phyloP scores from a whole-genome alignment of 371 early-diverging fungal genomes.

The Syncephalastrum contaminatum region DNA sequence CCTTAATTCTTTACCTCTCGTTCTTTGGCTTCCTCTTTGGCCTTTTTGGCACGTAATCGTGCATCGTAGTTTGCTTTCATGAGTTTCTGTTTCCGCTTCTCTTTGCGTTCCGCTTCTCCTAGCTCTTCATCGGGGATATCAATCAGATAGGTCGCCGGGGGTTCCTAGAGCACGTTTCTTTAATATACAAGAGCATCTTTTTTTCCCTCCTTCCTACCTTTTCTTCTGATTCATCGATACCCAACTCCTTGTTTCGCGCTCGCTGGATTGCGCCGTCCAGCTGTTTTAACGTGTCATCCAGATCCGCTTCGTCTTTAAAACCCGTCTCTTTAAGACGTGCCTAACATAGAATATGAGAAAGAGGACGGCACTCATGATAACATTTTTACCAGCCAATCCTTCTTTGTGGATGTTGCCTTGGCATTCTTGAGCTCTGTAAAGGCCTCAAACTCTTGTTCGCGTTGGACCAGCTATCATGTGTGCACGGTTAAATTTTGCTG shows the following conservation, averaged over 20 bases:
- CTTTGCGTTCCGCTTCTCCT: slow-evolving; percentile 72
- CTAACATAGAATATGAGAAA: slow-evolving; percentile 25
- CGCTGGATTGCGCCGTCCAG: slow-evolving; percentile 66
- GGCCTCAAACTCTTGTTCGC: slow-evolving; percentile 60
- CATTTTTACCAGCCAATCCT: slow-evolving; percentile 51
- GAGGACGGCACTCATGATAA: too few relatives aligned
- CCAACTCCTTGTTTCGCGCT: slow-evolving; percentile 78
- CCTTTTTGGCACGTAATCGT: slow-evolving; percentile 71
- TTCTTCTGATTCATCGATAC: slow-evolving; percentile 77
- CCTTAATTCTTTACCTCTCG: slow-evolving; percentile 37
- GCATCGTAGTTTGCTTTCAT: slow-evolving; percentile 85
- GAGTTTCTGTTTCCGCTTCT: slow-evolving; percentile 82
- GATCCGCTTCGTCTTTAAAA: slow-evolving; percentile 70
- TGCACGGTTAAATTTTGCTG: too few relatives aligned
- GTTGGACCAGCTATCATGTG: slow-evolving; percentile 38
- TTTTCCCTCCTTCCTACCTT: slow-evolving; percentile 32
- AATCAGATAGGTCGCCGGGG: slow-evolving; percentile 71
- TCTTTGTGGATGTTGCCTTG: slow-evolving; percentile 47
- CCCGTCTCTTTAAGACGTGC: slow-evolving; percentile 62
- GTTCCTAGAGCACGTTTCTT: slow-evolving; percentile 38
- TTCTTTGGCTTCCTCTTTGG: slow-evolving; percentile 74
- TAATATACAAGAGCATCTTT: neutral
- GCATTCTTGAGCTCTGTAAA: slow-evolving; percentile 56
- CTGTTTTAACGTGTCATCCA: slow-evolving; percentile 71
- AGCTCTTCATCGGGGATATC: slow-evolving; percentile 84